Percentiles rank a stretch among this genome's conserved stretches.
These are phyloP conservation scores for Stephania cephalantha DNA, from an alignment of 164 flowering plant species.

Conservation along the genomic window DNA sequence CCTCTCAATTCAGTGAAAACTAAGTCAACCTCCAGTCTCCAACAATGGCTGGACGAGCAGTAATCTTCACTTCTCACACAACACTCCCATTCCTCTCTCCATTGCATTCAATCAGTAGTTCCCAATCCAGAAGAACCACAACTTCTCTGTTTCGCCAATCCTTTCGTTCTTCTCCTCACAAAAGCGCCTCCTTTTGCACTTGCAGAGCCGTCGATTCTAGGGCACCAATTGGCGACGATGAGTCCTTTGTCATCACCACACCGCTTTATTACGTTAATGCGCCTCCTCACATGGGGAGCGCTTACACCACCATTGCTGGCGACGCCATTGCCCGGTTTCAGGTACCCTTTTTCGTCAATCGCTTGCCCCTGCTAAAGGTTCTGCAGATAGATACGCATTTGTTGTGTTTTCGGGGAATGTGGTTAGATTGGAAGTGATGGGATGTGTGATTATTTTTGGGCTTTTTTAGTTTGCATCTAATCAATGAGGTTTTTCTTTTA, in stretches of 20 bases:
- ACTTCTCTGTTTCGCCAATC: slow-evolving; percentile 10
- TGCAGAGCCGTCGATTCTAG: slow-evolving; percentile 10
- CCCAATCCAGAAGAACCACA: slow-evolving; percentile 11
- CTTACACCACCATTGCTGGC: slow-evolving; percentile 96
- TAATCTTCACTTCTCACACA: slow-evolving; percentile 33
- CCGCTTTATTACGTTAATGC: slow-evolving; percentile 98
- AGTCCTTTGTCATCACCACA: slow-evolving; percentile 81
- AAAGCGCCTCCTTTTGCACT: slow-evolving; percentile 15
- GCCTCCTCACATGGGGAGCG: slow-evolving; percentile 99
- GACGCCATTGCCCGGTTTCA: slow-evolving; percentile 95
- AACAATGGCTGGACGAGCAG: slow-evolving; percentile 46
- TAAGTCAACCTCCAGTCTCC: no score
- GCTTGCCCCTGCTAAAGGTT: not conserved
- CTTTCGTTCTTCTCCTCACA: slow-evolving; percentile 19
- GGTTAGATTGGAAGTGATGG: no score
- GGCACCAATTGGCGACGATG: slow-evolving; percentile 10
- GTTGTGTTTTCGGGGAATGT: no score
- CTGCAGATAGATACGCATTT: no score
- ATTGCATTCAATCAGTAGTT: slow-evolving; percentile 19
- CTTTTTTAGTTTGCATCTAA: no score
- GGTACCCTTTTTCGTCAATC: slow-evolving; percentile 27
- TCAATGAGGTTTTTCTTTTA: no score
- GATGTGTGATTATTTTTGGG: no score
- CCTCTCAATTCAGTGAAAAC: no score
- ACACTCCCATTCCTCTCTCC: slow-evolving; percentile 38